Evolutionary conservation across 441 rosid genomes (phyloP).

Genomic region (Capsella rubella): DNA sequence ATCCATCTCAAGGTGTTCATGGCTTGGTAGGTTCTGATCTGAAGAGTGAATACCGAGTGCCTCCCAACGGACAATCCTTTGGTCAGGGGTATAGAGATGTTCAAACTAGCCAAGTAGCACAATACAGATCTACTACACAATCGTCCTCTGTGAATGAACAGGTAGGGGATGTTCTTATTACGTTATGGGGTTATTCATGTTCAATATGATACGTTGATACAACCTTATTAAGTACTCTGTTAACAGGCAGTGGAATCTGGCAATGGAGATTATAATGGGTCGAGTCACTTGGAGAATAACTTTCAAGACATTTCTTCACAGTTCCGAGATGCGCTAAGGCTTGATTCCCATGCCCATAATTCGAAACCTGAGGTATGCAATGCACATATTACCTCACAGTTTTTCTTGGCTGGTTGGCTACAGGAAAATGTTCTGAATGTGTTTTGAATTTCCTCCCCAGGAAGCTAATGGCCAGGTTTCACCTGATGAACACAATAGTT

Average conservation of each 20-base stretch:
- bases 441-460: conserved; percentile 6
- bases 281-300: conserved; percentile 55
- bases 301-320: conserved; percentile 56
- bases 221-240: conserved; percentile 9
- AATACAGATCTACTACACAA: conserved; percentile 55
- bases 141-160: conserved; percentile 63
- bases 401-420: conserved; percentile 13
- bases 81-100: conserved; percentile 62
- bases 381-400: not conserved
- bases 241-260: conserved; percentile 62
- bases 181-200: not conserved
- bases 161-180: conserved; percentile 50
- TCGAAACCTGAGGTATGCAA: conserved; percentile 40
- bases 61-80: conserved; percentile 66
- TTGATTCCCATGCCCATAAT: conserved; percentile 32
- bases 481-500: conserved; percentile 38
- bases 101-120: conserved; percentile 56
- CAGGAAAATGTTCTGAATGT: not conserved
- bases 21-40: conserved; percentile 55
- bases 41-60: conserved; percentile 61
- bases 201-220: not conserved
- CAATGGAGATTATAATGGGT: conserved; percentile 55
- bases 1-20: conserved; percentile 62
- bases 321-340: conserved; percentile 38
- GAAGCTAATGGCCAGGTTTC: conserved; percentile 41